Percentiles rank a stretch among this genome's conserved stretches.
These are phyloP conservation scores for Phytomonas francai DNA, from an alignment of 208 protist genomes.

Conservation along the genomic window DNA sequence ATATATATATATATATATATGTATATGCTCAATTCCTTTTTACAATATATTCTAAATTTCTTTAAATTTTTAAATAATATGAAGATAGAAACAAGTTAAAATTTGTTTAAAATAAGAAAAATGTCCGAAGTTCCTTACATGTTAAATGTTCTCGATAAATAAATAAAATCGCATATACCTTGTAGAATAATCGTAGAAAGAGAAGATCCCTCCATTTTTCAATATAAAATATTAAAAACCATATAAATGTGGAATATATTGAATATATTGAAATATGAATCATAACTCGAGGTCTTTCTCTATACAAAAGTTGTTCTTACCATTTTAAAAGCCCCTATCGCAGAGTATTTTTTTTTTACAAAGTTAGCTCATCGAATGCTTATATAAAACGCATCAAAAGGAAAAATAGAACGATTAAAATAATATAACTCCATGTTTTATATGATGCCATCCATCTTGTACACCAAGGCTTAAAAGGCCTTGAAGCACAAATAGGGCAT, in stretches of 20 bases:
- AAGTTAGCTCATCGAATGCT: conserved; percentile 6
- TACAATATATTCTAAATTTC: neutral
- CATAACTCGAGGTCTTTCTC: neutral
- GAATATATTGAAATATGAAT: neutral
- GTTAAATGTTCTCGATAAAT: neutral
- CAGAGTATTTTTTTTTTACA: neutral
- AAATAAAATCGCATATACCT: neutral
- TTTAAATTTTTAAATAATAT: conserved; percentile 13
- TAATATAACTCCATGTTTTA: conserved; percentile 27
- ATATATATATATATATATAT: conserved; percentile 12
- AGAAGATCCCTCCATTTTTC: neutral
- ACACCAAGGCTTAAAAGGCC: conserved; percentile 36
- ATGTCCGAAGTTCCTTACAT: neutral
- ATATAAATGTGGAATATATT: neutral
- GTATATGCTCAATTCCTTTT: neutral
- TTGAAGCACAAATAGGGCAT: conserved; percentile 73
- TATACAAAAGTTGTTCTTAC: neutral
- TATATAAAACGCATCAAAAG: conserved; percentile 6
- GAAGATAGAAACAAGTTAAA: conserved; percentile 5
- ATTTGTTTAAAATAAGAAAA: neutral
- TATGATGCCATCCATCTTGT: conserved; percentile 70
- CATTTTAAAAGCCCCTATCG: neutral
- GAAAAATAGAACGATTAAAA: conserved; percentile 14
- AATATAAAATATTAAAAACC: conserved; percentile 5
- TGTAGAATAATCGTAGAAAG: neutral